phyloP scores from a whole-genome alignment of 2,329 filamentous ascomycete species.

The Fonsecaea erecta region DNA sequence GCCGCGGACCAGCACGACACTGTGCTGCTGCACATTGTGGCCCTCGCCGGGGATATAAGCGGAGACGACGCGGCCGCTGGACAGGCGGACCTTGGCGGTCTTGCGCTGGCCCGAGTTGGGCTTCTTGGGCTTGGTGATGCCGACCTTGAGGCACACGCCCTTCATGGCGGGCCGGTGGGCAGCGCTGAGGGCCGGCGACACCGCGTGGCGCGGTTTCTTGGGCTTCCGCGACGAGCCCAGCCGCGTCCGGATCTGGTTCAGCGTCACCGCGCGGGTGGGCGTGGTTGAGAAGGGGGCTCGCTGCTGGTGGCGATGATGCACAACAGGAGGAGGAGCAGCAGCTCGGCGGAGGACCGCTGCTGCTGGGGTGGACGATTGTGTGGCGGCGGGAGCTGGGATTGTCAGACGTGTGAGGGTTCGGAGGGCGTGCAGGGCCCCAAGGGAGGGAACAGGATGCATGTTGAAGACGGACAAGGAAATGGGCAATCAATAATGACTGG shows the following conservation, averaged over 20 bases:
- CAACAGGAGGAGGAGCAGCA: neutral
- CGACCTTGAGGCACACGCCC: slow-evolving; percentile 93
- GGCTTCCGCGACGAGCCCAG: slow-evolving; percentile 71
- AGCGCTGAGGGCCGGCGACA: slow-evolving; percentile 77
- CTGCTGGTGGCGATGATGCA: slow-evolving; percentile 30
- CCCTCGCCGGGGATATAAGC: slow-evolving; percentile 97
- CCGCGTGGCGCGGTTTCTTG: slow-evolving; percentile 80
- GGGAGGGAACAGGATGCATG: slow-evolving; percentile 43
- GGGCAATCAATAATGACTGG: neutral
- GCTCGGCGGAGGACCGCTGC: slow-evolving; percentile 32
- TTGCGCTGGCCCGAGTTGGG: slow-evolving; percentile 98
- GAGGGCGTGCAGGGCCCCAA: slow-evolving; percentile 44
- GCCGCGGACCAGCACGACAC: slow-evolving; percentile 92
- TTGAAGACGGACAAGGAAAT: neutral
- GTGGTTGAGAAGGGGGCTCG: slow-evolving; percentile 64
- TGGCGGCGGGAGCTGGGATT: slow-evolving; percentile 13
- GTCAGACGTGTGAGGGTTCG: slow-evolving; percentile 41
- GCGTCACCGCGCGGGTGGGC: slow-evolving; percentile 63
- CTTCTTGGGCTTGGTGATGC: slow-evolving; percentile 95
- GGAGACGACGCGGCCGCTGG: slow-evolving; percentile 82
- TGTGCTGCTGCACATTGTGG: slow-evolving; percentile 99
- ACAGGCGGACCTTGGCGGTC: slow-evolving; percentile 87
- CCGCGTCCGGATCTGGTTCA: slow-evolving; percentile 73
- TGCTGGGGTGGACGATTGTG: slow-evolving; percentile 17
- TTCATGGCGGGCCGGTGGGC: slow-evolving; percentile 79